A percentile compares a stretch with the other conserved stretches of the same genome.
phyloP scores from a whole-genome alignment of 225 moss, liverwort and hornwort species.

The Bryoerythrophyllum caledonicum region DNA sequence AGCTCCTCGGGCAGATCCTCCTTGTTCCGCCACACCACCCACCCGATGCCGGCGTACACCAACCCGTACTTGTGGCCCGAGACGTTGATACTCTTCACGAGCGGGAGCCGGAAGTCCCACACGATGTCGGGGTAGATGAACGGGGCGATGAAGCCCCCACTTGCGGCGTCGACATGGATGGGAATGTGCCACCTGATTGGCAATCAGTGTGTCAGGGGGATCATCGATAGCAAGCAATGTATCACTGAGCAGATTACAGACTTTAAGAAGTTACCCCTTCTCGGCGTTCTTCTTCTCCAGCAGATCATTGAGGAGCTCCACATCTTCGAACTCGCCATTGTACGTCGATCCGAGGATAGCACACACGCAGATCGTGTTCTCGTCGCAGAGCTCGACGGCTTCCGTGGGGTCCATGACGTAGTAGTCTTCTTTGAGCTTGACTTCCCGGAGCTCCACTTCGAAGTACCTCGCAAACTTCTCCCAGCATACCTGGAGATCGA shows the following conservation, averaged over 20 bases:
- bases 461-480: constrained; percentile 78
- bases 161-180: constrained; percentile 74
- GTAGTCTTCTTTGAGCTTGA: constrained; percentile 57
- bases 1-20: constrained; percentile 69
- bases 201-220: not conserved
- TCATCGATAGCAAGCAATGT: not conserved
- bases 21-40: constrained; percentile 68
- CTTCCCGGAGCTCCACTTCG: constrained; percentile 70
- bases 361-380: constrained; percentile 72
- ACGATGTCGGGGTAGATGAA: constrained; percentile 71
- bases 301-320: constrained; percentile 52
- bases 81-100: constrained; percentile 71
- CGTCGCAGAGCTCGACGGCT: constrained; percentile 62
- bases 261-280: constrained; percentile 38
- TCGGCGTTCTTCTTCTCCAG: constrained; percentile 50
- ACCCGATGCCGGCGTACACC: constrained; percentile 73
- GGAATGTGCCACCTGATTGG: constrained; percentile 59
- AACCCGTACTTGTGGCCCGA: constrained; percentile 90
- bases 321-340: constrained; percentile 78
- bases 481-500: constrained; percentile 54
- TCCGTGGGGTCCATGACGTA: constrained; percentile 59
- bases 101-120: constrained; percentile 69
- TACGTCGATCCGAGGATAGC: constrained; percentile 73
- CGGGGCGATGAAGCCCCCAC: constrained; percentile 87
- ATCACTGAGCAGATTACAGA: not conserved